Percentiles rank a stretch among this genome's conserved stretches.
Conservation (phyloP, 306 rosid genomes). For the Castanea sativa region DNA sequence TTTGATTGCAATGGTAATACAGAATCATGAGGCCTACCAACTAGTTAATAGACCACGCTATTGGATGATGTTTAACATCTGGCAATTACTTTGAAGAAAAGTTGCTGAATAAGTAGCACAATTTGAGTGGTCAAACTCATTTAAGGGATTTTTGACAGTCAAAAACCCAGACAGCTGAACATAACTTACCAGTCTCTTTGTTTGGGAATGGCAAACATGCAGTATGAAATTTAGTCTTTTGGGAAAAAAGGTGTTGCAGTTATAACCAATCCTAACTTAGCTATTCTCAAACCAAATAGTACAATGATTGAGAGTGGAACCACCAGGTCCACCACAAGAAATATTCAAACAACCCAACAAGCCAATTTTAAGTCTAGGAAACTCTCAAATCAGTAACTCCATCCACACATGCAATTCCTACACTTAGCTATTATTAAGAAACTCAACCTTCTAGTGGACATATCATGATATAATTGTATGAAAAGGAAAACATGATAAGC, state of each 20-base stretch:
- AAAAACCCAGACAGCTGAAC: slow-evolving; percentile 18
- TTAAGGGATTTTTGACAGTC: slow-evolving; percentile 8
- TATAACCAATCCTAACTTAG: slow-evolving; percentile 7
- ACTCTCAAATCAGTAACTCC: slow-evolving; percentile 7
- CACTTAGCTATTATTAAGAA: slow-evolving; percentile 2
- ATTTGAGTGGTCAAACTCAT: slow-evolving; percentile 5
- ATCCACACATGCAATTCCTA: slow-evolving; percentile 6
- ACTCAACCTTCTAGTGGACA: slow-evolving; percentile 4
- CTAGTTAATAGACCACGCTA: not conserved
- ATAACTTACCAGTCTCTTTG: slow-evolving; percentile 1
- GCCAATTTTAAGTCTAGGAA: slow-evolving; percentile 1
- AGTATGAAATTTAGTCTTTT: not conserved
- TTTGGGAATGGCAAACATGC: slow-evolving; percentile 9
- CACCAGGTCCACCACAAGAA: slow-evolving; percentile 1
- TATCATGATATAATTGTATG: slow-evolving; percentile 12
- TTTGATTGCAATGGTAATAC: not conserved
- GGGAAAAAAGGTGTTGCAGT: not conserved
- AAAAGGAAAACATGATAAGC: slow-evolving; percentile 15
- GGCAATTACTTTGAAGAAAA: not conserved
- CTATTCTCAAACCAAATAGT: not conserved
- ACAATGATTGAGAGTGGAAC: not conserved
- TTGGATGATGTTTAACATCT: not conserved
- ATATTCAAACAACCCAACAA: not conserved
- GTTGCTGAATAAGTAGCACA: not conserved
- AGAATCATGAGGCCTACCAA: not conserved